Percentiles rank a stretch among this genome's conserved stretches.
Conservation (phyloP, 495 filamentous ascomycete species). For the Lasiosphaeria hispida region DNA sequence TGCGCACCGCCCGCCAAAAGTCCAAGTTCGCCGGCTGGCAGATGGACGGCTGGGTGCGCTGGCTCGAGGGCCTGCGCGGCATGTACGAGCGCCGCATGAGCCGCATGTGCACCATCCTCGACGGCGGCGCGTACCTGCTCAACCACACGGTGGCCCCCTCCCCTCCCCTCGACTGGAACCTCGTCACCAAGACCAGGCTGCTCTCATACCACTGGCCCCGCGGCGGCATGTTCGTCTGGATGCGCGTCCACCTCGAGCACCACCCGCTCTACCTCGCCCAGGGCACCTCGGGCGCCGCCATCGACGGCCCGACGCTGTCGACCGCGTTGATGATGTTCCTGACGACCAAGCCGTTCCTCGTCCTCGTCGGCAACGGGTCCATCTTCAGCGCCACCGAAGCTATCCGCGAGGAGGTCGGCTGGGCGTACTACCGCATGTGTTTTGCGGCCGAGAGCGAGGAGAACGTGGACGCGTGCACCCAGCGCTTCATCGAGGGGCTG, state of each 20-base stretch:
- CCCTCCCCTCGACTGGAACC: constrained; percentile 56
- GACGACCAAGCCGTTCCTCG: constrained; percentile 63
- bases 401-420: constrained; percentile 53
- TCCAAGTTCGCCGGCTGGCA: constrained; percentile 61
- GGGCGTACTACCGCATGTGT: constrained; percentile 72
- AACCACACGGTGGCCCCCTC: constrained; percentile 31
- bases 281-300: constrained; percentile 17
- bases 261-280: constrained; percentile 65
- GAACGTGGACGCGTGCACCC: constrained; percentile 56
- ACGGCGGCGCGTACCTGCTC: constrained; percentile 60
- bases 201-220: constrained; percentile 74
- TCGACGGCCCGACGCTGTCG: constrained; percentile 46
- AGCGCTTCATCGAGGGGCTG: constrained; percentile 65
- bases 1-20: constrained; percentile 25
- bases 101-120: constrained; percentile 66
- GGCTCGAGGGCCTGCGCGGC: constrained; percentile 78
- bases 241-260: constrained; percentile 61
- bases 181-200: constrained; percentile 67
- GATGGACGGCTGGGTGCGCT: constrained; percentile 82
- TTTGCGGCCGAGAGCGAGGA: constrained; percentile 79
- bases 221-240: constrained; percentile 94
- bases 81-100: constrained; percentile 81
- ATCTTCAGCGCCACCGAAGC: constrained; percentile 67
- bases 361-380: constrained; percentile 63
- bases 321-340: constrained; percentile 70